Conservation (phyloP, 192 early-diverging fungal genomes). For the Coemansia sp. region DNA sequence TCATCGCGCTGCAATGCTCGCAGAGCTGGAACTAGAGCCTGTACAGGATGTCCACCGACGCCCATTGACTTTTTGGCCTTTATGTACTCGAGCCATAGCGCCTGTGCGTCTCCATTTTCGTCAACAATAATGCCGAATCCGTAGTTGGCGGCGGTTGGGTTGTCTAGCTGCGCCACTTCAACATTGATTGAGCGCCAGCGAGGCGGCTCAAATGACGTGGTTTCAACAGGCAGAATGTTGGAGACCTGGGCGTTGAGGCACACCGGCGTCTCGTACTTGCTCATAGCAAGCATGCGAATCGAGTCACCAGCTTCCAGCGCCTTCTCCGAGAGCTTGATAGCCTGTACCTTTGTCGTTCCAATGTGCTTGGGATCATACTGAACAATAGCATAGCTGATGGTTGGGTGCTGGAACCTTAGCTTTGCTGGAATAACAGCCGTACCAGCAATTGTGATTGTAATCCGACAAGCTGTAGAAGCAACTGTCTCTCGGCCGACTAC, state of each 20-base stretch:
- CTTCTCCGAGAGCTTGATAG: constrained; percentile 62
- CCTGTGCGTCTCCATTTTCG: constrained; percentile 35
- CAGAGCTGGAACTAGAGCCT: constrained; percentile 55
- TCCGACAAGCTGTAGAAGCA: constrained; percentile 75
- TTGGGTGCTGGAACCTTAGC: constrained; percentile 82
- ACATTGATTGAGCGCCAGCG: constrained; percentile 50
- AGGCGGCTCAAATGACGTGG: constrained; percentile 21
- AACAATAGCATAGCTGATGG: constrained; percentile 85
- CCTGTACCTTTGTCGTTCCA: constrained; percentile 72
- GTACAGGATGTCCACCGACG: constrained; percentile 57
- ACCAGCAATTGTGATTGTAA: constrained; percentile 84
- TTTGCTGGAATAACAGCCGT: constrained; percentile 86
- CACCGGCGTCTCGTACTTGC: constrained; percentile 58
- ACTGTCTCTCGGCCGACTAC: constrained; percentile 83
- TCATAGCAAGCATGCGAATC: constrained; percentile 60
- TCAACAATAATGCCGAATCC: constrained; percentile 47
- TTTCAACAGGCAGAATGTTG: constrained; percentile 63
- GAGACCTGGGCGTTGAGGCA: constrained; percentile 67
- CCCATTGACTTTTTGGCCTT: constrained; percentile 55
- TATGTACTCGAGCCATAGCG: constrained; percentile 41
- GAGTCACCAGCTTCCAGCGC: constrained; percentile 69
- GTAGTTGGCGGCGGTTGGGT: constrained; percentile 23
- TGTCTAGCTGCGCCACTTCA: constrained; percentile 40
- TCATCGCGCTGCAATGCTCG: constrained; percentile 57
- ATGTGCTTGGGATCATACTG: constrained; percentile 77